These are phyloP conservation scores for Trichoderma simmonsii DNA, from an alignment of 2,329 filamentous ascomycete genomes.

Conservation along the genomic window DNA sequence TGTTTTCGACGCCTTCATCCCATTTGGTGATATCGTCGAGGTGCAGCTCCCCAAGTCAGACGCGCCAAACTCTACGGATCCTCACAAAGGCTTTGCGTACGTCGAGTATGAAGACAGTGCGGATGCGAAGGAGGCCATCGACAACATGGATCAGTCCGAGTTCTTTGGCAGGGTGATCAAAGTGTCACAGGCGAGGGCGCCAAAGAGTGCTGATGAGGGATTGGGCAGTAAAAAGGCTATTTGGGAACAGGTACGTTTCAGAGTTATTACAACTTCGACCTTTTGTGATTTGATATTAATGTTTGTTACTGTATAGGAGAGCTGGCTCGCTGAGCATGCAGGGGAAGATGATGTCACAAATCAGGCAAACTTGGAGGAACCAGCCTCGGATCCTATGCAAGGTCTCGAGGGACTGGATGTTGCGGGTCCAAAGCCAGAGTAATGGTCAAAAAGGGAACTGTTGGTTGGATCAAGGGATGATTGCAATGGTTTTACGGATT, in stretches of 20 bases:
- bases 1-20: constrained; percentile 87
- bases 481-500: constrained; percentile 21
- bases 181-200: constrained; percentile 86
- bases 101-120: constrained; percentile 85
- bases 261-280: neutral
- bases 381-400: constrained; percentile 85
- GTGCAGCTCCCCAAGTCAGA: constrained; percentile 88
- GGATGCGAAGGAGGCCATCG: constrained; percentile 91
- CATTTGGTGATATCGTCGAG: constrained; percentile 93
- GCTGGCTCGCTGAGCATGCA: constrained; percentile 85
- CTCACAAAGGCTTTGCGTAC: constrained; percentile 92
- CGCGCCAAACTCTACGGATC: constrained; percentile 69
- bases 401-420: constrained; percentile 90
- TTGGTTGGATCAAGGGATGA: neutral
- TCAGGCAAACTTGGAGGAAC: constrained; percentile 40
- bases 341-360: constrained; percentile 67
- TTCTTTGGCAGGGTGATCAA: constrained; percentile 90
- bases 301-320: constrained; percentile 61
- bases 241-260: constrained; percentile 81
- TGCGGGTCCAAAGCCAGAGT: constrained; percentile 81
- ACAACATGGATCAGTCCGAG: constrained; percentile 98
- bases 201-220: constrained; percentile 83
- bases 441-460: constrained; percentile 26
- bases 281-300: neutral
- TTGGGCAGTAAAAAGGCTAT: constrained; percentile 90